These are phyloP conservation scores for Botrytis galanthina DNA, from an alignment of 2,329 filamentous ascomycete species.

Conservation along the genomic window DNA sequence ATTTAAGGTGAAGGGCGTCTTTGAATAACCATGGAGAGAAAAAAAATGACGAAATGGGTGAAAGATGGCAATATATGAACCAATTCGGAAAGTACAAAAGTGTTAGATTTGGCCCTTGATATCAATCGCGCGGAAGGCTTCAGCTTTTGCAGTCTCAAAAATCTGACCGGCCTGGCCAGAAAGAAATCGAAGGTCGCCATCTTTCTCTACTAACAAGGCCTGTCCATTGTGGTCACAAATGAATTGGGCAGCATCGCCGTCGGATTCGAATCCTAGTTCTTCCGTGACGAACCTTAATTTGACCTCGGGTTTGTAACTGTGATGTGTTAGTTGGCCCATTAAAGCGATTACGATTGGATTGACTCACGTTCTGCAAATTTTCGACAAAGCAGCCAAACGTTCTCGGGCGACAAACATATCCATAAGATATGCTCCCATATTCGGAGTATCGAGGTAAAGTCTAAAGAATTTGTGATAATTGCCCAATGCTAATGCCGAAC, in stretches of 20 bases:
- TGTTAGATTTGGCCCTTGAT: conserved; percentile 90
- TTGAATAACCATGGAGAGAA: conserved; percentile 13
- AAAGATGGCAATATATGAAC: conserved; percentile 21
- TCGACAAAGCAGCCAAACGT: conserved; percentile 83
- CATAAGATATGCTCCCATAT: conserved; percentile 98
- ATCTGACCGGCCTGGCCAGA: conserved; percentile 68
- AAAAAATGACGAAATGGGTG: conserved; percentile 22
- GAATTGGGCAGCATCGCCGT: conserved; percentile 87
- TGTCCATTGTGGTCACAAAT: conserved; percentile 77
- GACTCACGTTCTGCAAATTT: conserved; percentile 94
- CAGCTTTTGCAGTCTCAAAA: conserved; percentile 71
- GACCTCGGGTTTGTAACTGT: conserved; percentile 88
- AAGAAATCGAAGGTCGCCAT: conserved; percentile 70
- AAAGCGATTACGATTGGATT: not conserved
- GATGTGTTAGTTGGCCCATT: conserved; percentile 46
- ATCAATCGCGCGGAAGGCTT: conserved; percentile 84
- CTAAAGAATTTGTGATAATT: conserved; percentile 99
- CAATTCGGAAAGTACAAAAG: conserved; percentile 24
- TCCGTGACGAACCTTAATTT: conserved; percentile 89
- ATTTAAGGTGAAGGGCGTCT: not conserved
- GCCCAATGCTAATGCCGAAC: conserved; percentile 85
- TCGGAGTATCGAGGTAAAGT: conserved; percentile 88
- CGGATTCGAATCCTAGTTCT: conserved; percentile 92
- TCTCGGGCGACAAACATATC: conserved; percentile 98
- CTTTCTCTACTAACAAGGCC: conserved; percentile 72